A percentile compares a stretch with the other conserved stretches of the same genome.
Evolutionary conservation across 2,329 filamentous ascomycete genomes (phyloP).

Genomic region (Hymenoscyphus occultus): DNA sequence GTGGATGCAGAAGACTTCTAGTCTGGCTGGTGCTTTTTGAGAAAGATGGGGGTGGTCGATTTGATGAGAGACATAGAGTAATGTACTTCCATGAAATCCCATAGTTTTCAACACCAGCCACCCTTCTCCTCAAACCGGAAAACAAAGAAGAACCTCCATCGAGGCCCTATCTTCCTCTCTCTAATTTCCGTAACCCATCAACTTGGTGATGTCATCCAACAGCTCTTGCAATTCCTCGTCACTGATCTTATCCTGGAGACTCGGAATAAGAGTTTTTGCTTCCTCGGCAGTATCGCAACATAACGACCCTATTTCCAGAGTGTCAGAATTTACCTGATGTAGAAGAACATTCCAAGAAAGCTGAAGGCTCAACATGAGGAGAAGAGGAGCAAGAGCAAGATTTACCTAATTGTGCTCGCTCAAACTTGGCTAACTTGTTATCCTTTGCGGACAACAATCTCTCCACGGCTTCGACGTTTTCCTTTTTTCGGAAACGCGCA

Average conservation of each 20-base stretch:
- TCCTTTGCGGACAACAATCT: constrained; percentile 71
- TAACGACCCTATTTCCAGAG: constrained; percentile 67
- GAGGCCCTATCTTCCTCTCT: not conserved
- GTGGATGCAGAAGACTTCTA: too few relatives aligned
- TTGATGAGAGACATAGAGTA: not conserved
- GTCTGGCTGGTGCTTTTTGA: not conserved
- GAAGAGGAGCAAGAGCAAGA: constrained; percentile 28
- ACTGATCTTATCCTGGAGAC: constrained; percentile 79
- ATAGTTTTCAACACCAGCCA: not conserved
- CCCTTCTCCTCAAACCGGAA: not conserved
- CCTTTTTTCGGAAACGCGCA: constrained; percentile 90
- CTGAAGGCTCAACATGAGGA: not conserved
- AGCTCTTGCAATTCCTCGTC: constrained; percentile 86
- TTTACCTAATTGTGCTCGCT: constrained; percentile 84
- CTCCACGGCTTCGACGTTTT: constrained; percentile 93
- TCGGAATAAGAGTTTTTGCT: constrained; percentile 93
- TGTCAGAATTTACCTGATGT: constrained; percentile 10
- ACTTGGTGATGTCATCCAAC: constrained; percentile 85
- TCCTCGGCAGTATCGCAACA: constrained; percentile 93
- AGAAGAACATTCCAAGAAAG: constrained; percentile 8
- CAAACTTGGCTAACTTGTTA: constrained; percentile 81
- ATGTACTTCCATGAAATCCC: not conserved
- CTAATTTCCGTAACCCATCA: constrained; percentile 42
- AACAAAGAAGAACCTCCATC: not conserved
- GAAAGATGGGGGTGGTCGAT: not conserved